Conservation (phyloP, 129 eudicot species). For the Chrysanthemum makinoi region DNA sequence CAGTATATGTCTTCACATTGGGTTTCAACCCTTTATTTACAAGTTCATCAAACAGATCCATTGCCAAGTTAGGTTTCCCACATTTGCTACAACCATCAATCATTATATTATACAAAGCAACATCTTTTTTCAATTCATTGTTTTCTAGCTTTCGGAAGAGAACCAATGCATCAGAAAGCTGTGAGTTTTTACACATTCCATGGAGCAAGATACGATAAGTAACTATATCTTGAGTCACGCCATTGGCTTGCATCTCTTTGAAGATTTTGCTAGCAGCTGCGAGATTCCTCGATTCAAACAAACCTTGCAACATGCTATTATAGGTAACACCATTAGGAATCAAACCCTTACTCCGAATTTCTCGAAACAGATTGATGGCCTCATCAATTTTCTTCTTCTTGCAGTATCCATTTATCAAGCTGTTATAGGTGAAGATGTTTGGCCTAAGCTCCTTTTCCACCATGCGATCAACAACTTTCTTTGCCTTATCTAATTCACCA, state of each 20-base stretch:
- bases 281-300: conserved; percentile 14
- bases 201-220: conserved; percentile 12
- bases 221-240: conserved; percentile 11
- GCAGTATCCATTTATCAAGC: not conserved
- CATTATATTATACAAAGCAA: not conserved
- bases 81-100: conserved; percentile 20
- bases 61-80: conserved; percentile 1
- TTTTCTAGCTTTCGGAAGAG: conserved; percentile 19
- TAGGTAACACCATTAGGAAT: not conserved
- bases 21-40: conserved; percentile 24
- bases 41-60: not conserved
- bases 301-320: not conserved
- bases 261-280: conserved; percentile 16
- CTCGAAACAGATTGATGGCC: conserved; percentile 1
- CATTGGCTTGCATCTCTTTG: not conserved
- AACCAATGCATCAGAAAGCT: conserved; percentile 23
- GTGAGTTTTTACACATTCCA: not conserved
- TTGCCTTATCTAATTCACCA: conserved; percentile 21
- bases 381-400: too few species aligned
- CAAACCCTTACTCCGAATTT: conserved; percentile 26
- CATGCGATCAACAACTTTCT: conserved; percentile 2
- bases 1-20: conserved; percentile 26
- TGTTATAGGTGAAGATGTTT: conserved; percentile 15
- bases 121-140: conserved; percentile 4
- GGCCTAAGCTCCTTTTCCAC: not conserved